Evolutionary conservation across 228 moss, liverwort and hornwort species (phyloP).

Genomic region (Sphagnum magellanicum): DNA sequence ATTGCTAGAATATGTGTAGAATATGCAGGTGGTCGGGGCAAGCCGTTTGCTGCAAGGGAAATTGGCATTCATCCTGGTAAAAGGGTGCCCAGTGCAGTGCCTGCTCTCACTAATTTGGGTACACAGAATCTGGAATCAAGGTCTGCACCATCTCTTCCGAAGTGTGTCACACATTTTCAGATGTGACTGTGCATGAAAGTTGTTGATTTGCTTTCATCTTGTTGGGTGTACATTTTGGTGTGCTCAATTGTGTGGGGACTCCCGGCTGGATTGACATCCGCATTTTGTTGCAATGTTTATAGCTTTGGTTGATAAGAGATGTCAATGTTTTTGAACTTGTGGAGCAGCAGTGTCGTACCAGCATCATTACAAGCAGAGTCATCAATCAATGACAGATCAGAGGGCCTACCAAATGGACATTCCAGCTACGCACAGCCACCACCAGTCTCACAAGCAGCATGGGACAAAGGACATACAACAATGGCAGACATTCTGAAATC

Average conservation of each 20-base stretch:
- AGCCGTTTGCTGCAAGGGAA: slow-evolving; percentile 21
- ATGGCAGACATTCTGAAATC: slow-evolving; percentile 59
- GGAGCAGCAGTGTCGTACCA: neutral
- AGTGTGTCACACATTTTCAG: slow-evolving; percentile 5
- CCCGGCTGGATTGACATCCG: neutral
- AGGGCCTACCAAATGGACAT: slow-evolving; percentile 28
- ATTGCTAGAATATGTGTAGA: slow-evolving; percentile 11
- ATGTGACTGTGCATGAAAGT: neutral
- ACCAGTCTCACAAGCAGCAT: slow-evolving; percentile 25
- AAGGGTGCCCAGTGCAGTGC: slow-evolving; percentile 10
- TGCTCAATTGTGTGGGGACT: neutral
- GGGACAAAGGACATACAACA: slow-evolving; percentile 44
- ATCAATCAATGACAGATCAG: slow-evolving; percentile 4
- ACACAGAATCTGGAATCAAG: slow-evolving; percentile 17
- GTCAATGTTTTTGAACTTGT: neutral
- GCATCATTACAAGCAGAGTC: neutral
- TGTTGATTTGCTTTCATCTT: neutral
- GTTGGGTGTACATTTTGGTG: too few relatives aligned
- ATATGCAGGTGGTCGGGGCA: slow-evolving; percentile 32
- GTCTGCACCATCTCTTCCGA: slow-evolving; percentile 4
- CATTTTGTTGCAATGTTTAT: neutral
- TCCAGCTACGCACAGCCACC: slow-evolving; percentile 19
- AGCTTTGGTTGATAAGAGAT: neutral
- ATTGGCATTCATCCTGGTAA: slow-evolving; percentile 13
- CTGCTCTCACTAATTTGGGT: slow-evolving; percentile 13